Base-by-base conservation (phyloP, 352 stramenopile species). In the Phytophthora megakarya region DNA sequence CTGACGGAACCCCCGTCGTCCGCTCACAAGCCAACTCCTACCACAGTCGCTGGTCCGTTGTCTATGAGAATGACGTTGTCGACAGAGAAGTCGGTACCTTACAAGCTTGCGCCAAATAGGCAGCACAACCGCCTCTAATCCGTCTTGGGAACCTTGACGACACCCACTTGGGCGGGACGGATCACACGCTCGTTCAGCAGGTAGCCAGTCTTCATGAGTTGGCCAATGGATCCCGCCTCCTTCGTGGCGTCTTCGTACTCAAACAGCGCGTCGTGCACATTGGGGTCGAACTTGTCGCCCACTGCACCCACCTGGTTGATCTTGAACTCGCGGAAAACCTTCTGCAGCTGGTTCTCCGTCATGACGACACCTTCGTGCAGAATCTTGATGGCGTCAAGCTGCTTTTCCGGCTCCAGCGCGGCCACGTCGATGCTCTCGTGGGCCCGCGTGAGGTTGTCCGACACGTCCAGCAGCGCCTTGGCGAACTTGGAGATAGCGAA, bases 261-360 rank as follows among this genome's bases (percentile, higher is more conserved):
- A 75, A 99, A 99, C 35, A 99, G 80, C 26, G 97, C 97, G 59
- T 99, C 97, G 78, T 99, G 97, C 67, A 98, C 71, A 65, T 98
- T 98, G 33, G 97, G 97, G 89, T 99, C 96, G 70, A 99, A 99
- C 71, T 92, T 95, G 70, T 99, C 97, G 39, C 96, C 97, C 30
- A 92, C 78, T 38, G 78, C 80, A 28, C 97, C 97, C 68, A 97
- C 98, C 52, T 95, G 90, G 23, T 85, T 75, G 55, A 99, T 92
- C 55, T 92, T 91, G 60, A 91, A 94, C 62, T 93, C 86, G 37
- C 78, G 70, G 68, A 99, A 98, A n/a, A 98, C 95, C 84, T 99
- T 99, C 52, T 92, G 83, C 49, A 99, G 70, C 64, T 98, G 90
- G 40, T 76, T 79, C 56, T 98, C 90, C 25, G 97, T 99, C 95